Conservation (phyloP, 2,329 filamentous ascomycete species). For the Colletotrichum melonis region DNA sequence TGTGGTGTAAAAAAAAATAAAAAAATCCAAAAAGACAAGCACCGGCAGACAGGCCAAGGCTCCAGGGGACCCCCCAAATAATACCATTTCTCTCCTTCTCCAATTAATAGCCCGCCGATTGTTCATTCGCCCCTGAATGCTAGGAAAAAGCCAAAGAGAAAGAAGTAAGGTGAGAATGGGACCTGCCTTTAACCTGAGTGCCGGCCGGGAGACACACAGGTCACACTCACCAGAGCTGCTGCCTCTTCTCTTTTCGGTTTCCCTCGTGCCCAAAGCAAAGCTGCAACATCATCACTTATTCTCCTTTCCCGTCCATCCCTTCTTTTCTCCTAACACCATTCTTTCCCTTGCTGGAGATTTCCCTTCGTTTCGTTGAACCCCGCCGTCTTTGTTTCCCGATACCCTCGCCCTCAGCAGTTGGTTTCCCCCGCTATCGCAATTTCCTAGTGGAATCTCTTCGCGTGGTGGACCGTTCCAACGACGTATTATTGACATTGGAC, state of each 20-base stretch:
- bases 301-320: not conserved
- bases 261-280: conserved; percentile 1
- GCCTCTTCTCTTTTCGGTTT: not conserved
- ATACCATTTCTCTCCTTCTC: conserved; percentile 33
- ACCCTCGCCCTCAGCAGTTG: conserved; percentile 15
- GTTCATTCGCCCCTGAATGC: conserved; percentile 34
- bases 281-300: conserved; percentile 10
- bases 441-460: conserved; percentile 11
- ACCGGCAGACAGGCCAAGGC: conserved; percentile 24
- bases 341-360: conserved; percentile 29
- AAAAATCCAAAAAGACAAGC: conserved; percentile 14
- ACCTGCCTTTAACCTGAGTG: conserved; percentile 22
- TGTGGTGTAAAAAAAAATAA: not conserved
- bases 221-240: not conserved
- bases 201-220: too few relatives aligned
- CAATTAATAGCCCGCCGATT: conserved; percentile 32
- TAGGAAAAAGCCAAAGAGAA: conserved; percentile 4
- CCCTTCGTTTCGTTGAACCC: conserved; percentile 20
- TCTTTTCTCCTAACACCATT: conserved; percentile 5
- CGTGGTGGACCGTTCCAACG: conserved; percentile 16
- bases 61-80: conserved; percentile 29
- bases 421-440: conserved; percentile 15
- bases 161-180: not conserved
- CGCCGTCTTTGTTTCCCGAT: conserved; percentile 11
- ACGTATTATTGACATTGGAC: conserved; percentile 25